Evolutionary conservation across 192 early-diverging fungal genomes (phyloP).

Genomic region (Coemansia sp.): DNA sequence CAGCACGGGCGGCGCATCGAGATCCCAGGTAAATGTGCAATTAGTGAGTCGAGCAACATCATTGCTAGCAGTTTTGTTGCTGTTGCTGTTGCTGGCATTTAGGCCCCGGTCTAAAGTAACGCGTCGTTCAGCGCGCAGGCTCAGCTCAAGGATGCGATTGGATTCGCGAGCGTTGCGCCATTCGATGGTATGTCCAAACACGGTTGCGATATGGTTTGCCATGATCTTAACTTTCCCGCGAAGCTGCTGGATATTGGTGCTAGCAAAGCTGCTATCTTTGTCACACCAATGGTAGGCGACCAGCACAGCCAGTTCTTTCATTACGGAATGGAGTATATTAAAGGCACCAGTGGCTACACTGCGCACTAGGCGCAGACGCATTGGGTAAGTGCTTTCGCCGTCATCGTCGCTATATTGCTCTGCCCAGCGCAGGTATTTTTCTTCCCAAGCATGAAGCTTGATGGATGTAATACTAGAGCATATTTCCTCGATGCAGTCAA

Average conservation of each 20-base stretch:
- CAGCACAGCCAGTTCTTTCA: not conserved
- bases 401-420: constrained; percentile 60
- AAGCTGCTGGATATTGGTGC: not conserved
- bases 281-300: constrained; percentile 1
- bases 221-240: constrained; percentile 4
- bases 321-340: not conserved
- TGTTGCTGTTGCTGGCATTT: not conserved
- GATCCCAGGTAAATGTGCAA: constrained; percentile 12
- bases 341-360: not conserved
- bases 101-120: not conserved
- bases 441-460: constrained; percentile 91
- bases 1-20: constrained; percentile 15
- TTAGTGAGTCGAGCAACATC: not conserved
- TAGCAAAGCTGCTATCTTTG: not conserved
- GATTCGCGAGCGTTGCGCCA: constrained; percentile 11
- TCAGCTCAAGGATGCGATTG: constrained; percentile 13
- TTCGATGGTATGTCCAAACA: constrained; percentile 4
- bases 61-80: no score
- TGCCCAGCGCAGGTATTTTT: constrained; percentile 65
- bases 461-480: constrained; percentile 88
- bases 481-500: constrained; percentile 75
- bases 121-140: constrained; percentile 3
- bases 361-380: constrained; percentile 7
- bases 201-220: not conserved
- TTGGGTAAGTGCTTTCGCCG: constrained; percentile 2